Evolutionary conservation across 2,329 filamentous ascomycete species (phyloP).

Genomic region (Trichocomaceae sp.): DNA sequence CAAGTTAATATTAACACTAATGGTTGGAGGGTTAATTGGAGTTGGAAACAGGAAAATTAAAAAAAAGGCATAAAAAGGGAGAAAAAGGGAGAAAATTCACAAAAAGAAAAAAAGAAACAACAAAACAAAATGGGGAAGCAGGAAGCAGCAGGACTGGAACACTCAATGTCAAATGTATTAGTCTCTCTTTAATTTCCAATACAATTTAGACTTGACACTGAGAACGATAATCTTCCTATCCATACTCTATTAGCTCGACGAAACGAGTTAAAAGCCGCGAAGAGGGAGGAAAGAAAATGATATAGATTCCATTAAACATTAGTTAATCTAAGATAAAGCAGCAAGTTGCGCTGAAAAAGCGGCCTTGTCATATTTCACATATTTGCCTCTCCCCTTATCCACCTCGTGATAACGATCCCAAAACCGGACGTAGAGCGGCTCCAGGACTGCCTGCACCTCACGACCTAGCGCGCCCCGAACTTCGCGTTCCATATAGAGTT

Average conservation of each 20-base stretch:
- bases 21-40: neutral
- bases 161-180: too few relatives aligned
- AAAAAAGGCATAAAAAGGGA: neutral
- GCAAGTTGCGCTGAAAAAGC: conserved; percentile 61
- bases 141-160: too few relatives aligned
- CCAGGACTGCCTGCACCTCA: conserved; percentile 84
- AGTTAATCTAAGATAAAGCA: conserved; percentile 30
- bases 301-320: conserved; percentile 6
- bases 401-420: conserved; percentile 97
- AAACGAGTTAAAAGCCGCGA: too few relatives aligned
- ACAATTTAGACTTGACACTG: too few relatives aligned
- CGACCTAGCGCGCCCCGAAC: conserved; percentile 72
- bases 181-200: neutral
- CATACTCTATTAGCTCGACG: too few relatives aligned
- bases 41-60: neutral
- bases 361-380: conserved; percentile 93
- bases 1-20: neutral
- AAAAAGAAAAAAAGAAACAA: neutral
- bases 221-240: too few relatives aligned
- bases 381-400: conserved; percentile 96
- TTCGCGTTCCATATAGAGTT: conserved; percentile 82
- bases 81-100: too few relatives aligned
- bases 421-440: conserved; percentile 89
- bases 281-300: neutral
- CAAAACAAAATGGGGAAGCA: neutral